phyloP scores from a whole-genome alignment of 2,329 filamentous ascomycete species.

The Diaporthe citrichinensis region DNA sequence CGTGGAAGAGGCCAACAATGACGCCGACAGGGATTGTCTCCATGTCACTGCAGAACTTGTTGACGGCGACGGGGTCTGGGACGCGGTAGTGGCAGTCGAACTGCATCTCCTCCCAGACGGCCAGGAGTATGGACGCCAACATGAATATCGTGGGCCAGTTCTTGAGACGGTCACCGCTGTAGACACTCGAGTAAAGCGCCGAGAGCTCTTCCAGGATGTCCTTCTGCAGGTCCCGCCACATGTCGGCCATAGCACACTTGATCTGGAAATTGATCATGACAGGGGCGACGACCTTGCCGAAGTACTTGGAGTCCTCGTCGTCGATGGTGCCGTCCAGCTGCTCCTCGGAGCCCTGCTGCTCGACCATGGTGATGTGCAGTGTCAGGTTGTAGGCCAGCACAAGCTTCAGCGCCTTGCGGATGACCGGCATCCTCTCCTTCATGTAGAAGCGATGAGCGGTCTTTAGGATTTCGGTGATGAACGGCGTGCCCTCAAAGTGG shows the following conservation, averaged over 20 bases:
- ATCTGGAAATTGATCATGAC: conserved; percentile 99
- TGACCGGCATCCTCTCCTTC: conserved; percentile 88
- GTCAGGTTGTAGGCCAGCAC: conserved; percentile 97
- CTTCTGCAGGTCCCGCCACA: conserved; percentile 98
- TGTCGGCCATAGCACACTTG: conserved; percentile 95
- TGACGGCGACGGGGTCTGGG: conserved; percentile 84
- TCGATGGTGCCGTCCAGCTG: conserved; percentile 85
- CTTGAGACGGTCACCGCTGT: conserved; percentile 96
- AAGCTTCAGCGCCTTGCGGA: conserved; percentile 95
- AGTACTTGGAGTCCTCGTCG: conserved; percentile 87
- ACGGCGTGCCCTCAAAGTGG: conserved; percentile 95
- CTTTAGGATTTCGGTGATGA: conserved; percentile 96
- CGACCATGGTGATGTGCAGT: conserved; percentile 93
- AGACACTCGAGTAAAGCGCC: conserved; percentile 93
- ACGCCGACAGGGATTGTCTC: conserved; percentile 96
- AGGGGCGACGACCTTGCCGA: conserved; percentile 90
- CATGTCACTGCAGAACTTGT: conserved; percentile 98
- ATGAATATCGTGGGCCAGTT: conserved; percentile 99
- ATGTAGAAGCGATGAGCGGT: conserved; percentile 94
- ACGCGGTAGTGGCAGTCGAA: conserved; percentile 98
- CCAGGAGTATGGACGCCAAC: conserved; percentile 90
- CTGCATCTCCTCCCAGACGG: conserved; percentile 99
- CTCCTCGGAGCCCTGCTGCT: conserved; percentile 87
- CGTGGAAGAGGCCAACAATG: conserved; percentile 96
- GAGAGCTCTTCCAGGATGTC: conserved; percentile 96